These are phyloP conservation scores for Solanum corneliomulleri DNA, from an alignment of 257 asterid genomes.

Conservation along the genomic window DNA sequence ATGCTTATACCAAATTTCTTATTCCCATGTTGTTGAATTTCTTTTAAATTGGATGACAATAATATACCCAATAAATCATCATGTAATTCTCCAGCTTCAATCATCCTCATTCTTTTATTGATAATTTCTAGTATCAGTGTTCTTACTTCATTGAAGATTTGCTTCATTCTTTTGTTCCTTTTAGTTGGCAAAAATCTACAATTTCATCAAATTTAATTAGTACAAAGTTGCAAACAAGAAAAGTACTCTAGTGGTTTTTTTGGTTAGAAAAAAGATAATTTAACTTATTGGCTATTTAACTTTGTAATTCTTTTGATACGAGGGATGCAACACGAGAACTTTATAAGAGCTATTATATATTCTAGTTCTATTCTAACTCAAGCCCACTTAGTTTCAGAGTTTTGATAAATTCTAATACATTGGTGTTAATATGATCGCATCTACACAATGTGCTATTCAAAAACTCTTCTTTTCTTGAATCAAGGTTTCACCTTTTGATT, in stretches of 20 bases:
- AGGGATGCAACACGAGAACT: background rate
- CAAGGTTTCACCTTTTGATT: background rate
- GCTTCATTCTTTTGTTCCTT: slow-evolving; percentile 9
- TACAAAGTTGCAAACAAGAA: background rate
- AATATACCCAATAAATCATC: slow-evolving; percentile 20
- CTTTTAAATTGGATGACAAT: slow-evolving; percentile 10
- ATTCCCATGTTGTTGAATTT: slow-evolving; percentile 4
- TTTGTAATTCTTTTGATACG: background rate
- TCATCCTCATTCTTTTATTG: background rate
- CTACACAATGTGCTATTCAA: background rate
- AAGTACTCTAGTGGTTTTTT: background rate
- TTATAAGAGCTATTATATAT: background rate
- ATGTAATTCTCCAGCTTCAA: background rate
- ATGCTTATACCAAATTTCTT: slow-evolving; percentile 3
- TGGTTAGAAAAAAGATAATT: background rate
- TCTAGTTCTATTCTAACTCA: fast-evolving
- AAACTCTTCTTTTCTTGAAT: background rate
- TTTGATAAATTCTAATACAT: background rate
- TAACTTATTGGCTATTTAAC: background rate
- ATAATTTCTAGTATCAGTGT: background rate
- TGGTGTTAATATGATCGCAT: background rate
- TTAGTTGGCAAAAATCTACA: slow-evolving; percentile 3
- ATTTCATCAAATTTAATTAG: background rate
- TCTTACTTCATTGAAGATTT: slow-evolving; percentile 1
- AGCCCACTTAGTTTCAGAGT: background rate